phyloP scores from a whole-genome alignment of 2,329 filamentous ascomycete species.

The Acephala macrosclerotiorum region DNA sequence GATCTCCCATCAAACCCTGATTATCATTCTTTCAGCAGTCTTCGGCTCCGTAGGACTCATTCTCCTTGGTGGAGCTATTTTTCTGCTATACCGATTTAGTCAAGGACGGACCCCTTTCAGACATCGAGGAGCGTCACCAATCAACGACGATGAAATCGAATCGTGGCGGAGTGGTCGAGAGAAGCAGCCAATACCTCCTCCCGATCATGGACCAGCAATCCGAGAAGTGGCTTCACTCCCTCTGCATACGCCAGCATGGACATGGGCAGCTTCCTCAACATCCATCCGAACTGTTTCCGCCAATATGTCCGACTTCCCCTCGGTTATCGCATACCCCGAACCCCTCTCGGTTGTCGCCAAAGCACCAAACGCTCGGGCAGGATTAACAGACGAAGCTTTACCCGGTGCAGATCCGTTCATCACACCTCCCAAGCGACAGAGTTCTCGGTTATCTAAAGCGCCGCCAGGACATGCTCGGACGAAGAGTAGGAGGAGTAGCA shows the following conservation, averaged over 20 bases:
- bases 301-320: slow-evolving; percentile 38
- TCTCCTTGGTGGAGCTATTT: slow-evolving; percentile 31
- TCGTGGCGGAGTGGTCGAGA: slow-evolving; percentile 55
- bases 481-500: slow-evolving; percentile 43
- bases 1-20: slow-evolving; percentile 26
- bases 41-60: slow-evolving; percentile 39
- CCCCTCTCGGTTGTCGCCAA: slow-evolving; percentile 58
- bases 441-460: slow-evolving; percentile 60
- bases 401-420: slow-evolving; percentile 68
- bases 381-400: slow-evolving; percentile 67
- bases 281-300: slow-evolving; percentile 41
- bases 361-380: slow-evolving; percentile 68
- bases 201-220: slow-evolving; percentile 20
- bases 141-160: slow-evolving; percentile 71
- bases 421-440: slow-evolving; percentile 57
- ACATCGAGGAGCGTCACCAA: slow-evolving; percentile 64
- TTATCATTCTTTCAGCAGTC: slow-evolving; percentile 39
- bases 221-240: slow-evolving; percentile 22
- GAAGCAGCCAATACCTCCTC: slow-evolving; percentile 26
- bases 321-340: background rate
- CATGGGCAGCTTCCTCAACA: slow-evolving; percentile 37
- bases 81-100: slow-evolving; percentile 36
- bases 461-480: slow-evolving; percentile 38
- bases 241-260: slow-evolving; percentile 36
- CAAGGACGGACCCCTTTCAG: slow-evolving; percentile 50